phyloP scores from a whole-genome alignment of 192 early-diverging fungal species.

The Cladochytrium replicatum region DNA sequence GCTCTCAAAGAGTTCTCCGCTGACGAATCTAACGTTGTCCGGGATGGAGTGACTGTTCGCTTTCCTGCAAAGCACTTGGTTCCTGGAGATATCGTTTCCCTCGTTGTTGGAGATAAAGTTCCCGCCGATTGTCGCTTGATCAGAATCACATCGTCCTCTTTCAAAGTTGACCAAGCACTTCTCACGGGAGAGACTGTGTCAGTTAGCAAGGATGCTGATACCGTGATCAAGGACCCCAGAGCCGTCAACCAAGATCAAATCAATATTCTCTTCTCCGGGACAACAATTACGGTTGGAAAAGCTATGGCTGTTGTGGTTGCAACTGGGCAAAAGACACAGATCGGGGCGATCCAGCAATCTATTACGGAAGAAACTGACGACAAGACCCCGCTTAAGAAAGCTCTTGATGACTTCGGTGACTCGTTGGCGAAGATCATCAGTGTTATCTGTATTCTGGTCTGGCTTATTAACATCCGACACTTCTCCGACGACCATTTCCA shows the following conservation, averaged over 20 bases:
- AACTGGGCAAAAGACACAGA: conserved; percentile 82
- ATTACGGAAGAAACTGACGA: conserved; percentile 78
- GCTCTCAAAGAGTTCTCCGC: conserved; percentile 94
- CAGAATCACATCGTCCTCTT: conserved; percentile 67
- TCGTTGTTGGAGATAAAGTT: conserved; percentile 91
- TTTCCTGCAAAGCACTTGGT: conserved; percentile 72
- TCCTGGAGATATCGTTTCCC: conserved; percentile 91
- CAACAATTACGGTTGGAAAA: conserved; percentile 85
- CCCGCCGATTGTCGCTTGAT: conserved; percentile 90
- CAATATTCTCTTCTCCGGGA: conserved; percentile 97
- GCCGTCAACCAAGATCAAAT: conserved; percentile 93
- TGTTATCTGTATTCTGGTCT: conserved; percentile 90
- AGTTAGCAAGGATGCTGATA: conserved; percentile 66
- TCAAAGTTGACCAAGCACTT: conserved; percentile 89
- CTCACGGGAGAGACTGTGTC: conserved; percentile 93
- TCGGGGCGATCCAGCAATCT: conserved; percentile 86
- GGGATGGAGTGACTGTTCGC: conserved; percentile 58
- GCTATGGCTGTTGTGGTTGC: conserved; percentile 76
- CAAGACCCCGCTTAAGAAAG: conserved; percentile 90
- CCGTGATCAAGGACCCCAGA: conserved; percentile 45
- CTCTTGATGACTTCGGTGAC: conserved; percentile 89
- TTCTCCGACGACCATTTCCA: conserved; percentile 71
- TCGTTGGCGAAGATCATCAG: conserved; percentile 53
- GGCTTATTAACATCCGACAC: conserved; percentile 96
- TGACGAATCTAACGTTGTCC: conserved; percentile 86